Conservation (phyloP, 179 eudicot species). For the Camellia oleifera region DNA sequence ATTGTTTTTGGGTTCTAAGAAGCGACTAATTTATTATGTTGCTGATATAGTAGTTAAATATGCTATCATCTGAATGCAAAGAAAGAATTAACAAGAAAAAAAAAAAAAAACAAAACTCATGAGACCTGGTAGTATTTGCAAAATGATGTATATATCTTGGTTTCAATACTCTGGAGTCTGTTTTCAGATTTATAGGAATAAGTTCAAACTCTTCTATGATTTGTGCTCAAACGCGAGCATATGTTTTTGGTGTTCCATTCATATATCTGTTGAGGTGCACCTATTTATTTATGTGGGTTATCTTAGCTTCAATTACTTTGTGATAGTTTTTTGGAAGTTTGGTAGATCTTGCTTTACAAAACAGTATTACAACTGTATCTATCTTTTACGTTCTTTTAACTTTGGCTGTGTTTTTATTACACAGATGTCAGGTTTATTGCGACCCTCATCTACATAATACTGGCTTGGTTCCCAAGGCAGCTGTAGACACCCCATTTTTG, state of each 20-base stretch:
- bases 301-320: background rate
- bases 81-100: background rate
- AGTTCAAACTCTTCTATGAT: conserved; percentile 15
- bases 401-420: conserved; percentile 20
- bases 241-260: conserved; percentile 8
- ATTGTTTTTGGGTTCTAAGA: conserved; percentile 9
- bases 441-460: conserved; percentile 67
- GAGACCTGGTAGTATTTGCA: background rate
- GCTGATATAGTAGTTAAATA: conserved; percentile 10
- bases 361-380: conserved; percentile 1
- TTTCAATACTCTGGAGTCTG: background rate
- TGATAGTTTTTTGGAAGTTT: background rate
- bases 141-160: conserved; percentile 7
- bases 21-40: conserved; percentile 4
- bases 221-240: conserved; percentile 6
- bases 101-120: no score
- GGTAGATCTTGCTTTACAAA: background rate
- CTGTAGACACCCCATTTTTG: background rate
- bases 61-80: conserved; percentile 11
- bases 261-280: conserved; percentile 7
- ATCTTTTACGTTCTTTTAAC: conserved; percentile 3
- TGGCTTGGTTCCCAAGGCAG: conserved; percentile 84
- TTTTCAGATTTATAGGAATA: background rate
- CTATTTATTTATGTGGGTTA: conserved; percentile 12
- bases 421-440: conserved; percentile 79